Conservation (phyloP, 768 basidiomycete species). For the Lactifluus hygrophoroides region DNA sequence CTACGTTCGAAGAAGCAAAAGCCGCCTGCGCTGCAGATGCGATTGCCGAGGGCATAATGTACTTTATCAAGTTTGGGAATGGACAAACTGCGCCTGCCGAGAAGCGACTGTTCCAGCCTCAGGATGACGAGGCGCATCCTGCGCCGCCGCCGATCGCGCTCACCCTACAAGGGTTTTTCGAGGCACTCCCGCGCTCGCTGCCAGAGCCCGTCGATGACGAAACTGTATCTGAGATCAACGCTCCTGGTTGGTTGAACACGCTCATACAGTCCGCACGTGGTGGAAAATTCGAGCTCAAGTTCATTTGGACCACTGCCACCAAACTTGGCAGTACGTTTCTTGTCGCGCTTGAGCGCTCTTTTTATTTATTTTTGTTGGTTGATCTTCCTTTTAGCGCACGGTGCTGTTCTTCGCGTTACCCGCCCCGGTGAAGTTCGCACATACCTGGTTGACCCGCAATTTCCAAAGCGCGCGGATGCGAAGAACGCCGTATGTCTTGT, state of each 20-base stretch:
- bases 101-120: background rate
- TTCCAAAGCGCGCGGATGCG: constrained; percentile 54
- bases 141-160: constrained; percentile 12
- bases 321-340: constrained; percentile 36
- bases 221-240: constrained; percentile 44
- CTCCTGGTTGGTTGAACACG: constrained; percentile 44
- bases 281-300: constrained; percentile 34
- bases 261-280: constrained; percentile 46
- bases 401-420: constrained; percentile 52
- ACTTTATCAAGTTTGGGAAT: constrained; percentile 50
- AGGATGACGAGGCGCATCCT: constrained; percentile 12
- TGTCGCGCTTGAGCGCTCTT: background rate
- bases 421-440: constrained; percentile 44
- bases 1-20: constrained; percentile 38
- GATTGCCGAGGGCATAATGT: constrained; percentile 42
- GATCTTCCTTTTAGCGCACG: constrained; percentile 38
- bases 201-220: constrained; percentile 43
- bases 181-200: constrained; percentile 56
- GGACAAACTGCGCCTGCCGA: constrained; percentile 38
- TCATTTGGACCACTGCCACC: constrained; percentile 37
- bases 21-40: constrained; percentile 47
- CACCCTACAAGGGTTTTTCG: constrained; percentile 51
- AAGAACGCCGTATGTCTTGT: constrained; percentile 58
- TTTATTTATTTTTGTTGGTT: background rate
- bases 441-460: constrained; percentile 56